These are phyloP conservation scores for Paecilomyces fulvus DNA, from an alignment of 2,329 filamentous ascomycete genomes.

Conservation along the genomic window DNA sequence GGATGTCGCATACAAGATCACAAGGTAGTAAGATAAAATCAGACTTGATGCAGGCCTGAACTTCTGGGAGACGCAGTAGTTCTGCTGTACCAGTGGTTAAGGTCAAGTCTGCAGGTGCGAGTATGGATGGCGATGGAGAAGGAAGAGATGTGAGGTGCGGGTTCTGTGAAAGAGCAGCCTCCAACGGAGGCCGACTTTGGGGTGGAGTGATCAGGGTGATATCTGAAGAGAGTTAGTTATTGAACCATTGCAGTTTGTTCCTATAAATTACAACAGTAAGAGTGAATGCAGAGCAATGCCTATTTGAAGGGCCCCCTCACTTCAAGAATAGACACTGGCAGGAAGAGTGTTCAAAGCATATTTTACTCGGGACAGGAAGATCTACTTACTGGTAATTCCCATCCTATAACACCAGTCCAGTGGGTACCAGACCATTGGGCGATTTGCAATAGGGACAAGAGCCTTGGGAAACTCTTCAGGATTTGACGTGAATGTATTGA, in stretches of 20 bases:
- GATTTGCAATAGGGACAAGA: slow-evolving; percentile 41
- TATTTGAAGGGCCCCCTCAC: not conserved
- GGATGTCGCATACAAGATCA: slow-evolving; percentile 84
- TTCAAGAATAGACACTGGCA: no score
- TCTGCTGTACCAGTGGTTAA: slow-evolving; percentile 85
- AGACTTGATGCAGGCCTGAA: slow-evolving; percentile 66
- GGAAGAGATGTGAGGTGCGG: slow-evolving; percentile 43
- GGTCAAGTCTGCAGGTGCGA: slow-evolving; percentile 67
- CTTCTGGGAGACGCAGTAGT: slow-evolving; percentile 73
- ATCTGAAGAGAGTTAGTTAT: slow-evolving; percentile 18
- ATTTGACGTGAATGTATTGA: slow-evolving; percentile 43
- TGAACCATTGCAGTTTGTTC: not conserved
- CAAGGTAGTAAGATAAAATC: slow-evolving; percentile 91
- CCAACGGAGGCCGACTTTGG: slow-evolving; percentile 33
- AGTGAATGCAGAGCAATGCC: not conserved
- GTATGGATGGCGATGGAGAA: slow-evolving; percentile 52
- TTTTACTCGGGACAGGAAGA: not conserved
- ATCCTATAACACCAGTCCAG: slow-evolving; percentile 42
- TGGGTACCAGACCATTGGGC: slow-evolving; percentile 43
- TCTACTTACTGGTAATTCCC: slow-evolving; percentile 37
- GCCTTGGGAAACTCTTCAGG: slow-evolving; percentile 42
- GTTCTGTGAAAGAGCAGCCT: slow-evolving; percentile 41
- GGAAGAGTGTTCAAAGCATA: not conserved
- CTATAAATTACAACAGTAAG: not conserved
- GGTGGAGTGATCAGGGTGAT: slow-evolving; percentile 43